Conservation (phyloP, 805 yeast genomes). For the Priceomyces haplophilus region DNA sequence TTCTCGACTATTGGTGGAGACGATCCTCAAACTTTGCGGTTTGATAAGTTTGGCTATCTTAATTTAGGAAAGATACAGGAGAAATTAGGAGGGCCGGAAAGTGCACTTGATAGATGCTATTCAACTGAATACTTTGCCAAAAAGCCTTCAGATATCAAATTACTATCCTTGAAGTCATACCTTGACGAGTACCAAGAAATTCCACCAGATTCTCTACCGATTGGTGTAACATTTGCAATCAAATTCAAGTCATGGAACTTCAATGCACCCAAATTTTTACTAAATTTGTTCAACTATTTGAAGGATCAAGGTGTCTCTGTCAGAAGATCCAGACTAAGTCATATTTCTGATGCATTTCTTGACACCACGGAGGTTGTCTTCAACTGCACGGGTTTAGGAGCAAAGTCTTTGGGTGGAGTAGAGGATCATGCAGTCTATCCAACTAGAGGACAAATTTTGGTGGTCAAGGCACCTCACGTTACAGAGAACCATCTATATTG, state of each 20-base stretch:
- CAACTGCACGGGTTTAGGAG: slow-evolving; percentile 78
- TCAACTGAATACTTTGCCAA: slow-evolving; percentile 60
- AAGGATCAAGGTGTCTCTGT: slow-evolving; percentile 50
- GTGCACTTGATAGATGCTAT: slow-evolving; percentile 55
- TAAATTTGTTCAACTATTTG: slow-evolving; percentile 45
- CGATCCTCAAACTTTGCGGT: slow-evolving; percentile 41
- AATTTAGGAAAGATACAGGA: slow-evolving; percentile 42
- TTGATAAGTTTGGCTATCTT: slow-evolving; percentile 57
- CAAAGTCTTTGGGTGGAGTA: slow-evolving; percentile 62
- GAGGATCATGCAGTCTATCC: slow-evolving; percentile 62
- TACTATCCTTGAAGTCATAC: slow-evolving; percentile 47
- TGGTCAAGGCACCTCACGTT: slow-evolving; percentile 67
- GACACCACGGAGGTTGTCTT: slow-evolving; percentile 47
- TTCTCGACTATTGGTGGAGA: slow-evolving; percentile 52
- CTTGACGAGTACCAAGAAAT: slow-evolving; percentile 46
- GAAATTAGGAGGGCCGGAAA: slow-evolving; percentile 45
- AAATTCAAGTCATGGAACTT: slow-evolving; percentile 62
- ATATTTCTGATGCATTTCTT: slow-evolving; percentile 54
- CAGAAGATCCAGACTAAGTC: slow-evolving; percentile 41
- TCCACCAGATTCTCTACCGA: slow-evolving; percentile 40
- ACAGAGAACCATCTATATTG: slow-evolving; percentile 56
- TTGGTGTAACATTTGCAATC: slow-evolving; percentile 56
- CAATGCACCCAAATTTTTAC: slow-evolving; percentile 64
- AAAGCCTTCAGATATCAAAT: slow-evolving; percentile 44
- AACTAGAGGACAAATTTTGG: slow-evolving; percentile 77